phyloP scores from a whole-genome alignment of 2,329 filamentous ascomycete genomes.

The Aspergillus ruber region DNA sequence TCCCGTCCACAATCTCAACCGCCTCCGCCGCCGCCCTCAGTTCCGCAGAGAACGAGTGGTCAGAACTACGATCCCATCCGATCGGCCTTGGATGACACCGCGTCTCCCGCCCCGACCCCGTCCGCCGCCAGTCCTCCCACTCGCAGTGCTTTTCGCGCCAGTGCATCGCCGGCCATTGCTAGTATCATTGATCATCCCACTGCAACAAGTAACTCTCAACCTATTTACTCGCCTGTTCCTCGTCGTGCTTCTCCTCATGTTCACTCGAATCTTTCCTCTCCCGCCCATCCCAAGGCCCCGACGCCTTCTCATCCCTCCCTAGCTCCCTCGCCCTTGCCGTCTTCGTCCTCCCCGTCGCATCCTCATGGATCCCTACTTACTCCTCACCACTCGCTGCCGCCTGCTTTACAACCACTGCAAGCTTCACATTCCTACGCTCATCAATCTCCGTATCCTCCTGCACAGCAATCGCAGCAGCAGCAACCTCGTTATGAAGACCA shows the following conservation, averaged over 20 bases:
- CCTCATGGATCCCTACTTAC: constrained; percentile 14
- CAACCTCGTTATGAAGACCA: constrained; percentile 2
- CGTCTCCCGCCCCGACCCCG: constrained; percentile 32
- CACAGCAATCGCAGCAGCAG: constrained; percentile 14
- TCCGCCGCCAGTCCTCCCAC: constrained; percentile 40
- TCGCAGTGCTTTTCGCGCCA: constrained; percentile 60
- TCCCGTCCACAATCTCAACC: constrained; percentile 38
- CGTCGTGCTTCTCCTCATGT: constrained; percentile 11
- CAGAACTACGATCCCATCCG: constrained; percentile 88
- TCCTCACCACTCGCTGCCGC: constrained; percentile 9
- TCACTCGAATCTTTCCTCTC: constrained; percentile 11
- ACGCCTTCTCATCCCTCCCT: constrained; percentile 17
- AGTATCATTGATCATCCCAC: constrained; percentile 70
- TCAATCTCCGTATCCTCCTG: constrained; percentile 18
- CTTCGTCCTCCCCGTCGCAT: constrained; percentile 12
- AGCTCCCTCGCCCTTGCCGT: constrained; percentile 17
- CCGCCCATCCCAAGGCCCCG: constrained; percentile 18
- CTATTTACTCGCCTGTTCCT: constrained; percentile 20
- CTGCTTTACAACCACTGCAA: constrained; percentile 9
- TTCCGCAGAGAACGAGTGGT: constrained; percentile 57
- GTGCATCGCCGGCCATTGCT: constrained; percentile 83
- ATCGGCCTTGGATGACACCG: constrained; percentile 50
- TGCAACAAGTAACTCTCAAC: constrained; percentile 11
- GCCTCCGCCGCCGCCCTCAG: constrained; percentile 35
- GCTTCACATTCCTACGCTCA: constrained; percentile 18